Conservation (phyloP, 768 basidiomycete genomes). For the Russula foetens region DNA sequence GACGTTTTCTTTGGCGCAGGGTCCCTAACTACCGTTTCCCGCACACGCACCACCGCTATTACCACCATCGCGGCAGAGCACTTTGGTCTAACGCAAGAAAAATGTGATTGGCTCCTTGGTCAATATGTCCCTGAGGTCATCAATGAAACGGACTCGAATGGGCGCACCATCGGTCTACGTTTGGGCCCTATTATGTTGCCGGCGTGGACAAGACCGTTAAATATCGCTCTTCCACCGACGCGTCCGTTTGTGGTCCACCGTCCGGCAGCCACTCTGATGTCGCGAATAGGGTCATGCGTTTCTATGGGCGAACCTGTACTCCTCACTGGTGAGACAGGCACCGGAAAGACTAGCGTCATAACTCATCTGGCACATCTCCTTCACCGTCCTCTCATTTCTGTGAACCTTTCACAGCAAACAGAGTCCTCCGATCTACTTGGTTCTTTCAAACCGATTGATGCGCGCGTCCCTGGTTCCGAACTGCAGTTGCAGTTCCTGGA, state of each 20-base stretch:
- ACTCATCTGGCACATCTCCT: slow-evolving; percentile 81
- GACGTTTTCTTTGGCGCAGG: slow-evolving; percentile 88
- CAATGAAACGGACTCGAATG: slow-evolving; percentile 60
- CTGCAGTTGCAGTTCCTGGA: slow-evolving; percentile 70
- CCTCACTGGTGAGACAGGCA: slow-evolving; percentile 97
- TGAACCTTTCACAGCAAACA: slow-evolving; percentile 95
- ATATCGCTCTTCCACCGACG: slow-evolving; percentile 27
- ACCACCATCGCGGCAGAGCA: slow-evolving; percentile 48
- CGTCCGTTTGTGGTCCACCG: slow-evolving; percentile 85
- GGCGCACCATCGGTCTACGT: slow-evolving; percentile 44
- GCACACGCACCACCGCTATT: slow-evolving; percentile 41
- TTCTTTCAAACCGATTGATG: slow-evolving; percentile 93
- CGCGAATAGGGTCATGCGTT: slow-evolving; percentile 69
- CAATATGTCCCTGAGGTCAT: slow-evolving; percentile 60
- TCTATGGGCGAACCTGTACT: slow-evolving; percentile 75
- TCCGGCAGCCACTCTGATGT: slow-evolving; percentile 72
- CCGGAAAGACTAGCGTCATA: slow-evolving; percentile 92
- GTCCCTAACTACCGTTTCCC: slow-evolving; percentile 43
- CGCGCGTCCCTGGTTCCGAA: slow-evolving; percentile 62
- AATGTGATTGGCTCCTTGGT: slow-evolving; percentile 60
- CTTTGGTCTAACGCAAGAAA: slow-evolving; percentile 61
- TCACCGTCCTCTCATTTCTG: slow-evolving; percentile 66
- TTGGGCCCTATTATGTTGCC: slow-evolving; percentile 56
- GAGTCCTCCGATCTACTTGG: slow-evolving; percentile 92
- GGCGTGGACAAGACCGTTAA: slow-evolving; percentile 34